Percentiles rank a stretch among this genome's conserved stretches.
phyloP scores from a whole-genome alignment of 2,329 filamentous ascomycete species.

The Aphanoascus verrucosus region DNA sequence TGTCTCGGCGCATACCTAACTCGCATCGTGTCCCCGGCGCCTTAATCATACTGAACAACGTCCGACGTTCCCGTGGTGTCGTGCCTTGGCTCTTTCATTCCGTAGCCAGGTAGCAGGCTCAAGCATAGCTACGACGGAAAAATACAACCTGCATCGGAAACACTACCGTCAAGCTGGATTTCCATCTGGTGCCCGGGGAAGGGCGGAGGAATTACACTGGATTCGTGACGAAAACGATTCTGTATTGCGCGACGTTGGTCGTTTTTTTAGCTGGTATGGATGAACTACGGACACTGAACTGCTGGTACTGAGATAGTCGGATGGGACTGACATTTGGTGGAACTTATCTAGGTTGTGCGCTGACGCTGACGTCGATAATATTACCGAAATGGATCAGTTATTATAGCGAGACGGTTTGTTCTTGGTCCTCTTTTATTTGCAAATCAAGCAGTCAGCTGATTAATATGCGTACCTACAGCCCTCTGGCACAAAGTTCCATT shows the following conservation, averaged over 20 bases:
- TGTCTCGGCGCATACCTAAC: neutral
- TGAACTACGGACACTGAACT: too few relatives aligned
- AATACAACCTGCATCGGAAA: neutral
- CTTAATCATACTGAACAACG: neutral
- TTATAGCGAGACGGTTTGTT: constrained; percentile 34
- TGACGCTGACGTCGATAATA: constrained; percentile 39
- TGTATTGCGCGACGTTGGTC: constrained; percentile 36
- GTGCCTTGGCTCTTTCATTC: neutral
- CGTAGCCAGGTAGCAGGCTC: neutral
- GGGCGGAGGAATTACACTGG: constrained; percentile 38
- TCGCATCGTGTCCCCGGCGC: neutral
- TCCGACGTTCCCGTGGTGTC: too few relatives aligned
- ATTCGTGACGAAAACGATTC: constrained; percentile 40
- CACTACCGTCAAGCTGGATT: constrained; percentile 28
- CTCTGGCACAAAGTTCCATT: constrained; percentile 40
- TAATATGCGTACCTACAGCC: constrained; percentile 18
- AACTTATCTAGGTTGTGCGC: constrained; percentile 28
- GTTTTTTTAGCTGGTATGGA: constrained; percentile 36
- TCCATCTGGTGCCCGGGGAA: constrained; percentile 35
- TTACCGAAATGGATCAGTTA: constrained; percentile 41
- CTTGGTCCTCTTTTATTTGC: neutral
- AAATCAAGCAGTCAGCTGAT: neutral
- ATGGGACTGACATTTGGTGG: neutral
- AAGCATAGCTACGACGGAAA: too few relatives aligned
- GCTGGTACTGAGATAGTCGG: too few relatives aligned